phyloP scores from a whole-genome alignment of 495 filamentous ascomycete species.

The Neurospora sublineolata region DNA sequence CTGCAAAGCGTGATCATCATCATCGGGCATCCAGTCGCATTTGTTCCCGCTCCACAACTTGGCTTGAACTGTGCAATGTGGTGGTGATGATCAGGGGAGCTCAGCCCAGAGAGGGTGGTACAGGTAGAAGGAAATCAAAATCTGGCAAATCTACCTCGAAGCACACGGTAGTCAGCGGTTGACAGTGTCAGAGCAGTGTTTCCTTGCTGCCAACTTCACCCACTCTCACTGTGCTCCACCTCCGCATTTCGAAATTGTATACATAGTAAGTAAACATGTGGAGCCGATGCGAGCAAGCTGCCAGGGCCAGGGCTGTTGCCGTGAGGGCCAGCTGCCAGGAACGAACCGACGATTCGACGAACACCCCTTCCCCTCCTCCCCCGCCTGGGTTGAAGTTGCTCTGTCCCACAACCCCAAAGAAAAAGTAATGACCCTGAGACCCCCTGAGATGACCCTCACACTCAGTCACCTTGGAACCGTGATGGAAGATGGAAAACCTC shows the following conservation, averaged over 20 bases:
- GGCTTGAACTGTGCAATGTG: not conserved
- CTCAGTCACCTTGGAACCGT: not conserved
- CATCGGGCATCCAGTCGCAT: not conserved
- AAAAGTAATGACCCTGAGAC: not conserved
- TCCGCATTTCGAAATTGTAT: not conserved
- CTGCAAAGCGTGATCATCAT: not conserved
- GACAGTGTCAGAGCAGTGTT: not conserved
- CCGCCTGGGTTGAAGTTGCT: not conserved
- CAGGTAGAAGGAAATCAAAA: not conserved
- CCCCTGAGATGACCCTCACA: not conserved
- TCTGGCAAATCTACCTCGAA: not conserved
- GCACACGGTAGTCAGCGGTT: not conserved
- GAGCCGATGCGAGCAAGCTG: not conserved
- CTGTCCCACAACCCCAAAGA: not conserved
- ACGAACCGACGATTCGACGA: not conserved
- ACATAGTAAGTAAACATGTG: not conserved
- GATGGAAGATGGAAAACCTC: not conserved
- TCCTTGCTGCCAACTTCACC: not conserved
- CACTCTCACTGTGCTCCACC: not conserved
- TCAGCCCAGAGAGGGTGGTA: not conserved
- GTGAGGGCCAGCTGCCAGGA: not conserved
- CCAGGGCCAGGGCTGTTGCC: not conserved
- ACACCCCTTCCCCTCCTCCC: not conserved
- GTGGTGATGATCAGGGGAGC: not conserved
- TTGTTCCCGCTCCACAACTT: not conserved